These are phyloP conservation scores for Oryza punctata DNA, from an alignment of 176 grass and related monocot species.

Conservation along the genomic window DNA sequence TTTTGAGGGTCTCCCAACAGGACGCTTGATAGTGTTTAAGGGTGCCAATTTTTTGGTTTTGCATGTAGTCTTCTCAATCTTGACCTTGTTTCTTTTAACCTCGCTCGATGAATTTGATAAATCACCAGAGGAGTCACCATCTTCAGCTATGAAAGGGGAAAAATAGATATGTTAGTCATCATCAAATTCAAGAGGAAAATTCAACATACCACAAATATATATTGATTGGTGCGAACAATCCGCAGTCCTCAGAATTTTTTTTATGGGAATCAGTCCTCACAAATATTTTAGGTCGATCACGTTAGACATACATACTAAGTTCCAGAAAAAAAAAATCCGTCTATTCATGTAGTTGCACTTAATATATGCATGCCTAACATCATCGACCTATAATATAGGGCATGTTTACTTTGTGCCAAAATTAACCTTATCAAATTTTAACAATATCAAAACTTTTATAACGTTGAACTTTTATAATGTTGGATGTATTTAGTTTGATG, in stretches of 20 bases:
- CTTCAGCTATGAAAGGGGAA: background rate
- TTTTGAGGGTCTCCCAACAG: background rate
- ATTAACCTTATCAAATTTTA: no score
- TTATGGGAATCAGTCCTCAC: background rate
- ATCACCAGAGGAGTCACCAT: background rate
- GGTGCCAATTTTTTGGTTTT: background rate
- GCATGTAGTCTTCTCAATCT: background rate
- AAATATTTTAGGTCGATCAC: background rate
- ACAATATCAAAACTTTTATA: no score
- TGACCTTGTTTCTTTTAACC: background rate
- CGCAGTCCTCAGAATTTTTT: background rate
- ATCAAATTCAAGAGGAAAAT: background rate
- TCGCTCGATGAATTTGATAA: background rate
- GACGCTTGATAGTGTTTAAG: background rate
- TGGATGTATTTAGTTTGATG: no score
- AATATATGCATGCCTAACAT: no score
- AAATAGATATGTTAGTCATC: background rate
- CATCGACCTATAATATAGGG: no score
- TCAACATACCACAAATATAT: background rate
- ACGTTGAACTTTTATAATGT: no score
- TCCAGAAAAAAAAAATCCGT: no score
- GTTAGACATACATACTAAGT: background rate
- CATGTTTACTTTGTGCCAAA: no score
- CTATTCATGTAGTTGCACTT: no score
- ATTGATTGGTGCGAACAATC: no score